A percentile compares a stretch with the other conserved stretches of the same genome.
These are phyloP conservation scores for Kernera saxatilis DNA, from an alignment of 345 rosid genomes.

Conservation along the genomic window DNA sequence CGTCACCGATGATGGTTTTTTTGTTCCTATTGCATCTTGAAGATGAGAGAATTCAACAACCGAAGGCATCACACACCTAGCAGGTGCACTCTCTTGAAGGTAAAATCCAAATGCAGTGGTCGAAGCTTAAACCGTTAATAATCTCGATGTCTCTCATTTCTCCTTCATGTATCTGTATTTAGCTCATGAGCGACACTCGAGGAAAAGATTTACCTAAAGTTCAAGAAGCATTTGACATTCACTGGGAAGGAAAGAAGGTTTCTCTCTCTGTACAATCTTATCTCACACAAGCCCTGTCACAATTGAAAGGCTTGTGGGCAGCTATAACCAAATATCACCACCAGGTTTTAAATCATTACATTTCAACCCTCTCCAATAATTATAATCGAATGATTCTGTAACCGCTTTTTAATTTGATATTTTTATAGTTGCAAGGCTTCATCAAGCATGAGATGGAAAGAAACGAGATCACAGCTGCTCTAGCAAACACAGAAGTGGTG, in stretches of 20 bases:
- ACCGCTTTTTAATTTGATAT: not conserved
- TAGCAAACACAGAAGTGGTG: conserved; percentile 58
- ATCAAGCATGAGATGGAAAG: conserved; percentile 59
- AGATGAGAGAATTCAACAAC: conserved; percentile 28
- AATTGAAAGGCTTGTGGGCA: conserved; percentile 37
- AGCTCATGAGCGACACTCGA: conserved; percentile 39
- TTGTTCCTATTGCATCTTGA: not conserved
- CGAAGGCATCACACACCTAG: conserved; percentile 24
- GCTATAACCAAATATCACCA: conserved; percentile 56
- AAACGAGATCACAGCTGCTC: conserved; percentile 49
- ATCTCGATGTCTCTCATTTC: conserved; percentile 4
- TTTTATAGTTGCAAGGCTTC: conserved; percentile 59
- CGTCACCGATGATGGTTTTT: not conserved
- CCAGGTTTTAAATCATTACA: conserved; percentile 46
- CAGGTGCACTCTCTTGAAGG: conserved; percentile 22
- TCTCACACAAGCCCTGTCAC: conserved; percentile 33
- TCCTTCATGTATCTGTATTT: conserved; percentile 1
- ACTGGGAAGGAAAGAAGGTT: conserved; percentile 25
- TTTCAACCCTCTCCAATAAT: not conserved
- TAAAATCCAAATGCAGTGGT: conserved; percentile 1
- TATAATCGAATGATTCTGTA: not conserved
- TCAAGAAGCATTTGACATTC: conserved; percentile 18
- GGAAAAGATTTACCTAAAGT: conserved; percentile 34
- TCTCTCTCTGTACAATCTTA: conserved; percentile 21
- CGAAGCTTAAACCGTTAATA: not conserved